A percentile compares a stretch with the other conserved stretches of the same genome.
phyloP scores from a whole-genome alignment of 192 early-diverging fungal species.

The Umbelopsis ramanniana region DNA sequence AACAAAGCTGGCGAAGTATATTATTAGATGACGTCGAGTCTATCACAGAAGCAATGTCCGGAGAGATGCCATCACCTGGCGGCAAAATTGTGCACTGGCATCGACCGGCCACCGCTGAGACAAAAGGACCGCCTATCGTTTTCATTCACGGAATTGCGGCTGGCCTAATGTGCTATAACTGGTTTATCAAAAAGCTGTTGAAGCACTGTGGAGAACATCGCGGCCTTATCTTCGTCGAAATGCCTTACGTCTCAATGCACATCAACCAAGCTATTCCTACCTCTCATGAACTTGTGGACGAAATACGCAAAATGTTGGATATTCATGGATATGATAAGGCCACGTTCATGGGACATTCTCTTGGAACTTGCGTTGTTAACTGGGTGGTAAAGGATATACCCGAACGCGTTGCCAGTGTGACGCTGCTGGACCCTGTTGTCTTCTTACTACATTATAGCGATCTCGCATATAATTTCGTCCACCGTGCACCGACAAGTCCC shows the following conservation, averaged over 20 bases:
- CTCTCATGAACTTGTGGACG: constrained; percentile 57
- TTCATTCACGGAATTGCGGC: constrained; percentile 70
- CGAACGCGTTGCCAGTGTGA: constrained; percentile 53
- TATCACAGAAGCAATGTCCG: background rate
- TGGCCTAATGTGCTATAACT: constrained; percentile 59
- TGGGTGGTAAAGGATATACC: constrained; percentile 63
- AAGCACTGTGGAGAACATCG: constrained; percentile 28
- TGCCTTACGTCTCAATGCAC: constrained; percentile 70
- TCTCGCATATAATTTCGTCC: constrained; percentile 67
- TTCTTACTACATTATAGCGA: constrained; percentile 66
- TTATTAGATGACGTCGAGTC: background rate
- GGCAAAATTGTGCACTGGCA: constrained; percentile 12
- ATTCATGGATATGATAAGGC: constrained; percentile 57
- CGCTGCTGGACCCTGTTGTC: constrained; percentile 69
- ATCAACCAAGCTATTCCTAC: constrained; percentile 59
- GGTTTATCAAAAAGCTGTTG: constrained; percentile 52
- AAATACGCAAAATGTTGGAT: constrained; percentile 60
- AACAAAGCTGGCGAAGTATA: background rate
- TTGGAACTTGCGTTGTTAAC: constrained; percentile 64
- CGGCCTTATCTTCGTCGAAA: constrained; percentile 55
- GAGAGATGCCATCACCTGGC: background rate
- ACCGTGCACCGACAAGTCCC: constrained; percentile 47
- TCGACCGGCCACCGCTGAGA: background rate
- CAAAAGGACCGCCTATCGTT: background rate
- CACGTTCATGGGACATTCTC: constrained; percentile 67